These are phyloP conservation scores for Russula sp. DNA, from an alignment of 768 basidiomycete genomes.

Conservation along the genomic window DNA sequence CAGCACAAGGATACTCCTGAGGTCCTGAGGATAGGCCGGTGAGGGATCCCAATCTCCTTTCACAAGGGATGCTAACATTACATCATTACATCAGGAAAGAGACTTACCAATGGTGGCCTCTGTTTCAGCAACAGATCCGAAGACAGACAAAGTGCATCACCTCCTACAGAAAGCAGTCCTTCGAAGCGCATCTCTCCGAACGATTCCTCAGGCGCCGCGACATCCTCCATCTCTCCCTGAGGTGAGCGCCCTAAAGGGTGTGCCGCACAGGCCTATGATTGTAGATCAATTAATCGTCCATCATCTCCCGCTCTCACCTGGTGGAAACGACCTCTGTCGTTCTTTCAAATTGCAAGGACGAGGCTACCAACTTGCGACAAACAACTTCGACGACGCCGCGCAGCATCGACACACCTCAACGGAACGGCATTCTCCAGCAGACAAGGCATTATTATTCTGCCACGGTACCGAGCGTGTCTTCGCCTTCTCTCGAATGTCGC, in stretches of 20 bases:
- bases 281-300: slow-evolving; percentile 17
- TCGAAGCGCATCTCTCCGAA: not conserved
- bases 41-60: not conserved
- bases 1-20: slow-evolving; percentile 11
- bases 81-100: not conserved
- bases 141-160: not conserved
- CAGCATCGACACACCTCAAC: not conserved
- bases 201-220: slow-evolving; percentile 1
- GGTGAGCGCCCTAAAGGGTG: not conserved
- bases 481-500: not conserved
- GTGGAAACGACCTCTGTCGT: not conserved
- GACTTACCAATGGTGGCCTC: not conserved
- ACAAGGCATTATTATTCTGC: not conserved
- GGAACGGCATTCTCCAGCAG: not conserved
- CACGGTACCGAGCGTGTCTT: not conserved
- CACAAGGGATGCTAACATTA: not conserved
- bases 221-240: slow-evolving; percentile 13
- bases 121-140: not conserved
- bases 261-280: not conserved
- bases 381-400: not conserved
- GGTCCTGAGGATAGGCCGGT: not conserved
- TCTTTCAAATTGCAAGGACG: slow-evolving; percentile 1
- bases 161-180: not conserved
- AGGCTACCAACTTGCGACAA: slow-evolving; percentile 1
- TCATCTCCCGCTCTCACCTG: slow-evolving; percentile 12